Evolutionary conservation across 1,284 basidiomycete genomes (phyloP), one percentile per base, ranked within the genome.

Genomic region (Anthracocystis walkeri): DNA sequence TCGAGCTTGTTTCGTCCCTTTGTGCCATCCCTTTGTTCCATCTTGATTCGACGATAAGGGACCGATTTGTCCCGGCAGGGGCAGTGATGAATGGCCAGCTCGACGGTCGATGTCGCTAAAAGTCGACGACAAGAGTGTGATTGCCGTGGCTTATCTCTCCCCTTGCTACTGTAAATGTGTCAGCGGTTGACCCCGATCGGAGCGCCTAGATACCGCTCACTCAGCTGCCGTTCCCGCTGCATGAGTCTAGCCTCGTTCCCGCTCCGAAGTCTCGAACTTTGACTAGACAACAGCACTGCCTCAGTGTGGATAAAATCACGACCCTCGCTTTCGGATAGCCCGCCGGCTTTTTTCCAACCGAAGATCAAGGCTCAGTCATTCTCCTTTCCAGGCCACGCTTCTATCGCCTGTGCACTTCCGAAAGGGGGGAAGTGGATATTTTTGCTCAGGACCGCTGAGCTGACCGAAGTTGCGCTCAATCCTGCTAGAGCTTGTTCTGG

Each of bases 201-300:
- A 49, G 48, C 48, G 48, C 48, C 48, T 49, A 31, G 48, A 31
- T 49, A 31, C 29, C 27, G 29, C 48, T 49, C n/a, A 49, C n/a
- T 49, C 48, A 49, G 46, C 46, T n/a, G 38, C 38, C 5, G 38
- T 5, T 10, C 35, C 14, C 35, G 35, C 14, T 16, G 4, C 35
- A 16, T 4, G 35, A 4, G 41, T 42, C 41, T 21, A 20, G 41
- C 41, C 41, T 21, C 29, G 16, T 12, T 12, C 5, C n/a, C n/a
- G 46, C 5, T 12, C 1, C 27, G 46, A 48, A n/a, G 10, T 31
- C 48, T 49, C 27, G 48, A 49, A 10, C 29, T 49, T 31, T 42
- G 41, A 10, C 41, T 38, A 38, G 35, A 16, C 35, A 3, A 38
- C 35, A 14, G 35, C 35, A 38, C 35, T 38, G 4, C 14, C 14